Base-by-base conservation (phyloP, 2,329 filamentous ascomycete genomes). In the Penicillium psychrosexuale region DNA sequence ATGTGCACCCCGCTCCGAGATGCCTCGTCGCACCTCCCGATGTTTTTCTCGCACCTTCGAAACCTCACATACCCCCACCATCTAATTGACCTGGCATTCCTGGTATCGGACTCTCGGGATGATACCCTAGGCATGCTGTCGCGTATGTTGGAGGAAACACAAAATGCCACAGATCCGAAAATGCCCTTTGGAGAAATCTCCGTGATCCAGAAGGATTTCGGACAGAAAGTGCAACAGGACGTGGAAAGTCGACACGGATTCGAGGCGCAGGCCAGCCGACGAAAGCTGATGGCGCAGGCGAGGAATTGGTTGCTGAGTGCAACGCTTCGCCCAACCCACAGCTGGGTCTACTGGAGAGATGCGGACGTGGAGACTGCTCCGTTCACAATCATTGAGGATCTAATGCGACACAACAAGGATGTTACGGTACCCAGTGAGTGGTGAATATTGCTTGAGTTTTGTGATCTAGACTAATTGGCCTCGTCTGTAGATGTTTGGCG, bases 321-420 rank as follows among this genome's bases (percentile, higher is more conserved):
- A 38, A 93, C 94, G 22, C 78, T 99, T 51, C 86, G 94, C 40
- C 94, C 94, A 1, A 95, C 94, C 49, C 94, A 99, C 72, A 97
- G 92, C 61, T 99, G 94, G 94, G 94, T 99, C 9, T 99, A 99
- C 72, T 99, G 94, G 94, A 86, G 94, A 74, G 94, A 99, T 77
- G 94, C 96, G 24, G 94, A 99, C 75, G 94, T 99, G 8, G 91
- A 97, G 75, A 99, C 94, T 1, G 94, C 94, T 2, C 94, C 94
- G 0, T 94, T 93, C 69, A 97, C 94, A 0, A 97, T 99, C 65
- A 77, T 99, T 60, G 94, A 99, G 71, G 94, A 99, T 76, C 78
- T 99, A 51, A 99, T 99, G 94, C 86, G 93, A 60, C 94, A 99
- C 69, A 96, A 99, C 77, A 97, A 97, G 76, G 94, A 99, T 71